Evolutionary conservation across 2,329 filamentous ascomycete species (phyloP), one percentile per base, ranked within the genome.

Genomic region (Cordyceps javanica): DNA sequence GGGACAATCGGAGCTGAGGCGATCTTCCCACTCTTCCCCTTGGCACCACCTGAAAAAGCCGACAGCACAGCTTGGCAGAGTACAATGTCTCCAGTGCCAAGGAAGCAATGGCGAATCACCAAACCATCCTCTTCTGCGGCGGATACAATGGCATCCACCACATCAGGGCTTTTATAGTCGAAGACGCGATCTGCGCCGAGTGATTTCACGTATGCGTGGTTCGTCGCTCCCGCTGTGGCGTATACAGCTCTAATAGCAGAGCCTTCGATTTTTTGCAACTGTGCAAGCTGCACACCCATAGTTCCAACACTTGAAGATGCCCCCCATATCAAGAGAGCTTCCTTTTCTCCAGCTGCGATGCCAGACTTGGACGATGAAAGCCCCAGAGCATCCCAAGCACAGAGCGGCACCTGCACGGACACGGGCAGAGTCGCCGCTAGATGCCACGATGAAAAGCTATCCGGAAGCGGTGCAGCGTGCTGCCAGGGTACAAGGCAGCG

Each of bases 221-320:
- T 75, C 23, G 63, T 61, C 0, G 58, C 5, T 0, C 75, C 69
- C 0, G 75, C 68, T 0, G 73, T 73, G 7, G 74, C 73, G 30
- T 77, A 78, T 5, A 77, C 75, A 7, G 50, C 50, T 3, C 72
- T 70, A 0, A 68, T 68, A 42, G 73, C 66, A 19, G 67, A 54
- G 4, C 73, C 2, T 3, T 68, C 14, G 9, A 13, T 11, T 32
- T 42, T 53, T n/a, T 42, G n/a, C 38, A 44, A n/a, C 16, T 38
- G 67, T 8, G 70, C 74, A 3, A 54, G 69, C 60, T 77, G 75
- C 4, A 78, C 73, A 0, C 72, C 72, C 71, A 77, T 75, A 0
- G 69, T 73, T 2, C 74, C 75, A 2, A 78, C 71, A 45, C 75
- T 77, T 0, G 74, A 76, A 10, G 73, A 75, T 4, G 71, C 75